Conservation (phyloP, 1,139 yeast species). For the Protomyces arabidopsidicola region DNA sequence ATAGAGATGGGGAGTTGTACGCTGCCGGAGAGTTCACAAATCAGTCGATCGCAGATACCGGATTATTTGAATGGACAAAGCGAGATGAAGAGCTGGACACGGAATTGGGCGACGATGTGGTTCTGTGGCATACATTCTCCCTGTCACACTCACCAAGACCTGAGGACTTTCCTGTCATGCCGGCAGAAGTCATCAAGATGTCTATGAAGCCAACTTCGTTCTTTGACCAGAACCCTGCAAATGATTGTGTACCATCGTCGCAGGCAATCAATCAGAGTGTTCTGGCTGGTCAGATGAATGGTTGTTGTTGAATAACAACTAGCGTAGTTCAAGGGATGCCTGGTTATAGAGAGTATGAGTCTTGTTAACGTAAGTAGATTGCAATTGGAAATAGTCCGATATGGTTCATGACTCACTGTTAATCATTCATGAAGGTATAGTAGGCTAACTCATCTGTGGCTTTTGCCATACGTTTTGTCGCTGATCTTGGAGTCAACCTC, state of each 20-base stretch:
- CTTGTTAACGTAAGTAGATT: no score
- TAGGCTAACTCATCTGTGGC: no score
- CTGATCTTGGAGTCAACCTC: no score
- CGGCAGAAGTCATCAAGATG: slow-evolving; percentile 7
- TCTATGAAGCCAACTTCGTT: slow-evolving; percentile 15
- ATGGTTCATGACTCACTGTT: no score
- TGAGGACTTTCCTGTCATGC: slow-evolving; percentile 81
- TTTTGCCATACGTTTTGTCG: no score
- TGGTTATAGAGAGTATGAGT: no score
- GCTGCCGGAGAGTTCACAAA: slow-evolving; percentile 61
- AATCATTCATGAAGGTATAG: no score
- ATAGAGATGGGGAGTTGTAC: slow-evolving; percentile 56
- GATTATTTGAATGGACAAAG: slow-evolving; percentile 11
- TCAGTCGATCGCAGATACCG: slow-evolving; percentile 15
- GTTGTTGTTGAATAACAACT: neutral
- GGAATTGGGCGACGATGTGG: slow-evolving; percentile 65
- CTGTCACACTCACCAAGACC: slow-evolving; percentile 83
- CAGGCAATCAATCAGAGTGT: slow-evolving; percentile 8
- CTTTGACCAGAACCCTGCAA: slow-evolving; percentile 12
- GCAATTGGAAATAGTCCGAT: no score
- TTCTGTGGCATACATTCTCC: slow-evolving; percentile 75
- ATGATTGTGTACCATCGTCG: slow-evolving; percentile 6
- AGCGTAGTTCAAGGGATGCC: no score
- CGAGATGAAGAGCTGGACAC: slow-evolving; percentile 51
- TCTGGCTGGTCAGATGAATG: neutral